These are phyloP conservation scores for Aspergillus neotritici DNA, from an alignment of 2,329 filamentous ascomycete genomes.

Conservation along the genomic window DNA sequence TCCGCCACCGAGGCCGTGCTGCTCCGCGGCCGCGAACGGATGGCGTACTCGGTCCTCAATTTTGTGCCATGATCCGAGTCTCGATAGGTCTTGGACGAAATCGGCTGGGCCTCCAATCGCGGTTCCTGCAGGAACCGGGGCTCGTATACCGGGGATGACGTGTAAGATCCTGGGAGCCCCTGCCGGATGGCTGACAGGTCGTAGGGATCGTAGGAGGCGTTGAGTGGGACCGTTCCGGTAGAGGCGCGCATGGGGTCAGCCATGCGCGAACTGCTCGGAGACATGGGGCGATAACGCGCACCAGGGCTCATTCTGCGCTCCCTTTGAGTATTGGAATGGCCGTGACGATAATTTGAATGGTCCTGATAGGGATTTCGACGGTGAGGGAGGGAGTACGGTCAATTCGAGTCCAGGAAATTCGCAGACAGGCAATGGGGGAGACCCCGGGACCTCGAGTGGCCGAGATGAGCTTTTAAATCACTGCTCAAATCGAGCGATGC, in stretches of 20 bases:
- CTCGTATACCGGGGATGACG: constrained; percentile 20
- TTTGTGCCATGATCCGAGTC: constrained; percentile 28
- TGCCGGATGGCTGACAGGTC: constrained; percentile 24
- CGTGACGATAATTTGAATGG: not conserved
- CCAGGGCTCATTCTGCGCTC: constrained; percentile 25
- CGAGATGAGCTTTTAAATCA: no score
- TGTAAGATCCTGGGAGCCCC: constrained; percentile 26
- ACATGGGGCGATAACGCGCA: constrained; percentile 30
- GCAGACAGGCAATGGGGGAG: no score
- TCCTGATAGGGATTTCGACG: not conserved
- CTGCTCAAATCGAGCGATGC: no score
- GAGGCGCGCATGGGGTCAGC: constrained; percentile 38
- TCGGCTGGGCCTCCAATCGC: constrained; percentile 29
- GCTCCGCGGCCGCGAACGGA: constrained; percentile 34
- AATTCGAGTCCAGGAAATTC: no score
- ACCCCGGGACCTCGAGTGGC: no score
- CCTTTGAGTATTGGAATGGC: not conserved
- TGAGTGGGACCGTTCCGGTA: constrained; percentile 35
- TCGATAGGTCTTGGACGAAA: constrained; percentile 29
- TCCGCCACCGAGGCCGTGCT: constrained; percentile 29
- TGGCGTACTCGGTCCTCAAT: constrained; percentile 33
- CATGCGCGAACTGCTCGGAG: constrained; percentile 29
- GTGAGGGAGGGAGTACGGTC: no score
- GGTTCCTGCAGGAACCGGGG: constrained; percentile 21
- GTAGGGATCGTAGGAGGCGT: constrained; percentile 32